phyloP scores from a whole-genome alignment of 2,329 filamentous ascomycete species.

The Metarhizium guizhouense region DNA sequence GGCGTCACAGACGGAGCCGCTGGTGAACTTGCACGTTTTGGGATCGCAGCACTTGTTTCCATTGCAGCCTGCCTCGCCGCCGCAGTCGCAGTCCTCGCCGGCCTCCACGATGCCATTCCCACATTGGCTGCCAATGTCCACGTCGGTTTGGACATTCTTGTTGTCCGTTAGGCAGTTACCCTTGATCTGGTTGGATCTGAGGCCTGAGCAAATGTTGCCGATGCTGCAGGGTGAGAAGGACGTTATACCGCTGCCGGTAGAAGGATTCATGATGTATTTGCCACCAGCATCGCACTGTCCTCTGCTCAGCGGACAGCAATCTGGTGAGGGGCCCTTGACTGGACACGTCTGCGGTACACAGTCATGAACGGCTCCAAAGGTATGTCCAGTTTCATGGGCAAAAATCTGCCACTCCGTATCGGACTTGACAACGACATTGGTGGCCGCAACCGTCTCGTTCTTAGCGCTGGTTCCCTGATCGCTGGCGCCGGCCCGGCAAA shows the following conservation, averaged over 20 bases:
- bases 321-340: slow-evolving; percentile 39
- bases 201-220: slow-evolving; percentile 86
- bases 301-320: slow-evolving; percentile 71
- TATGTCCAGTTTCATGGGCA: slow-evolving; percentile 89
- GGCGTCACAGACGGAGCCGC: slow-evolving; percentile 67
- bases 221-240: slow-evolving; percentile 82
- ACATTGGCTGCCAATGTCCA: slow-evolving; percentile 75
- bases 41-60: slow-evolving; percentile 77
- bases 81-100: slow-evolving; percentile 94
- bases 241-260: slow-evolving; percentile 62
- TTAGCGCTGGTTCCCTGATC: slow-evolving; percentile 37
- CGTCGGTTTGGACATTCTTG: slow-evolving; percentile 70
- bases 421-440: slow-evolving; percentile 84
- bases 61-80: slow-evolving; percentile 62
- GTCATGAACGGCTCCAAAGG: slow-evolving; percentile 92
- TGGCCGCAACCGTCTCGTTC: slow-evolving; percentile 68
- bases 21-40: slow-evolving; percentile 75
- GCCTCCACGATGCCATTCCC: slow-evolving; percentile 95
- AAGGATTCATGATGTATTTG: slow-evolving; percentile 95
- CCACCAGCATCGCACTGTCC: slow-evolving; percentile 63
- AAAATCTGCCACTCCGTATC: slow-evolving; percentile 89
- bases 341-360: slow-evolving; percentile 67
- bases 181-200: slow-evolving; percentile 64
- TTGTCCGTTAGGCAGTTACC: slow-evolving; percentile 77
- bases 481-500: slow-evolving; percentile 56